A percentile compares a stretch with the other conserved stretches of the same genome.
phyloP scores from a whole-genome alignment of 805 yeast species.

The Ogataea pignaliae region DNA sequence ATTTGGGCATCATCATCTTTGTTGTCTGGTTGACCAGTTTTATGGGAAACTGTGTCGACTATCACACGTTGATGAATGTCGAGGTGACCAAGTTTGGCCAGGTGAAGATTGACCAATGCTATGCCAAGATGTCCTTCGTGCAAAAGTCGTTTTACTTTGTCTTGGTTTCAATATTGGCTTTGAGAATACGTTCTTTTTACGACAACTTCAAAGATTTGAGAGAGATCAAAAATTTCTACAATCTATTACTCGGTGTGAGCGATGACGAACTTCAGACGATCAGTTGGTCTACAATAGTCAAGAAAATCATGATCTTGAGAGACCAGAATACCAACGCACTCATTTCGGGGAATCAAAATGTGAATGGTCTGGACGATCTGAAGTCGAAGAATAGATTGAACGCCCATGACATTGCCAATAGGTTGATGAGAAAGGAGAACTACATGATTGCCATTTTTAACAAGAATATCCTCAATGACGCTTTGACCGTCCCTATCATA shows the following conservation, averaged over 20 bases:
- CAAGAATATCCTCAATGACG: slow-evolving; percentile 65
- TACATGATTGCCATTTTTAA: slow-evolving; percentile 87
- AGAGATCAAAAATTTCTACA: slow-evolving; percentile 76
- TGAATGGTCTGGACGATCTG: slow-evolving; percentile 42
- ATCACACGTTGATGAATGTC: slow-evolving; percentile 27
- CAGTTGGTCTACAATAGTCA: slow-evolving; percentile 85
- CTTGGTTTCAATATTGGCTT: slow-evolving; percentile 47
- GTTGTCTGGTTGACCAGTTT: slow-evolving; percentile 76
- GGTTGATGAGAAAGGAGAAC: slow-evolving; percentile 94
- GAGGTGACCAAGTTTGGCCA: slow-evolving; percentile 35
- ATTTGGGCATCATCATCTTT: slow-evolving; percentile 70
- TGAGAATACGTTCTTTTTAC: slow-evolving; percentile 51
- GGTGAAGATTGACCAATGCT: slow-evolving; percentile 44
- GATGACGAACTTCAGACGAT: slow-evolving; percentile 89
- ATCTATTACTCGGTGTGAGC: slow-evolving; percentile 60
- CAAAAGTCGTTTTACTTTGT: slow-evolving; percentile 63
- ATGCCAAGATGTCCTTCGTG: slow-evolving; percentile 38
- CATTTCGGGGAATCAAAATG: slow-evolving; percentile 37
- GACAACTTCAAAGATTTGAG: slow-evolving; percentile 60
- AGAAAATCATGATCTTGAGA: slow-evolving; percentile 64
- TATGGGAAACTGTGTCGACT: slow-evolving; percentile 78
- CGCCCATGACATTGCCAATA: slow-evolving; percentile 91
- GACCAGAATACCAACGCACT: slow-evolving; percentile 83
- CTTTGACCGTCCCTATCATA: slow-evolving; percentile 40
- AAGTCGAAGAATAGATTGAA: slow-evolving; percentile 72